Evolutionary conservation across 1,284 basidiomycete species (phyloP).

Genomic region (Acaromyces ingoldii): DNA sequence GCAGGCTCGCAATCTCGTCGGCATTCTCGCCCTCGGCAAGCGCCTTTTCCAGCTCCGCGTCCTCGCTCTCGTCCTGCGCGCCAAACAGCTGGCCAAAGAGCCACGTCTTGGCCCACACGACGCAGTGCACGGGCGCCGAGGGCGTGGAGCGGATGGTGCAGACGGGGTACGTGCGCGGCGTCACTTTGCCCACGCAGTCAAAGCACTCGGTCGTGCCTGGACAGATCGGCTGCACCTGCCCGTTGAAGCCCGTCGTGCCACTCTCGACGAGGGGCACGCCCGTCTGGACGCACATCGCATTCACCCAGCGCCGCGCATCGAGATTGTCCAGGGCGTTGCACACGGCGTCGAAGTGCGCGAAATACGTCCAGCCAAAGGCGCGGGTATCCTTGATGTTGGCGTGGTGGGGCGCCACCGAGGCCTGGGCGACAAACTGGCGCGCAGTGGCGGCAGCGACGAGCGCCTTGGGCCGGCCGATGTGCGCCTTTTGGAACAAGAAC

Average conservation of each 20-base stretch:
- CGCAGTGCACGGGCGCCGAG: conserved; percentile 94
- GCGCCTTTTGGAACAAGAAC: conserved; percentile 94
- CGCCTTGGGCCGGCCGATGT: conserved; percentile 94
- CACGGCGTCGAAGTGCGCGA: conserved; percentile 81
- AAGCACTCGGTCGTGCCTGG: conserved; percentile 42
- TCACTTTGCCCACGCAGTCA: conserved; percentile 61
- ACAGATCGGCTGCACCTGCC: conserved; percentile 61
- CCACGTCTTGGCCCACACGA: conserved; percentile 98
- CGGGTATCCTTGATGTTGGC: conserved; percentile 88
- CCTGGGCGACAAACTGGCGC: conserved; percentile 82
- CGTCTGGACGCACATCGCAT: conserved; percentile 92
- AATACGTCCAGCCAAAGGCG: conserved; percentile 79
- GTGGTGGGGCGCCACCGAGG: conserved; percentile 80
- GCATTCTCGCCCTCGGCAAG: conserved; percentile 83
- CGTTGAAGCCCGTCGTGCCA: conserved; percentile 91
- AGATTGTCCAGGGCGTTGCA: conserved; percentile 92
- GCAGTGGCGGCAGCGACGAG: conserved; percentile 87
- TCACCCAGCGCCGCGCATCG: conserved; percentile 57
- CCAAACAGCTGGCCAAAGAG: conserved; percentile 97
- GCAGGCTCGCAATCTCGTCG: conserved; percentile 81
- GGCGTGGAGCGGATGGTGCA: conserved; percentile 98
- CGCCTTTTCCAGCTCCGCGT: conserved; percentile 74
- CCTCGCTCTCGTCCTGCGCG: conserved; percentile 70
- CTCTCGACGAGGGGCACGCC: conserved; percentile 88
- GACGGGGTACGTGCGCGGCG: conserved; percentile 90